Percentiles rank a stretch among this genome's conserved stretches.
phyloP scores from a whole-genome alignment of 2,329 filamentous ascomycete genomes.

The Aureobasidium pullulans region DNA sequence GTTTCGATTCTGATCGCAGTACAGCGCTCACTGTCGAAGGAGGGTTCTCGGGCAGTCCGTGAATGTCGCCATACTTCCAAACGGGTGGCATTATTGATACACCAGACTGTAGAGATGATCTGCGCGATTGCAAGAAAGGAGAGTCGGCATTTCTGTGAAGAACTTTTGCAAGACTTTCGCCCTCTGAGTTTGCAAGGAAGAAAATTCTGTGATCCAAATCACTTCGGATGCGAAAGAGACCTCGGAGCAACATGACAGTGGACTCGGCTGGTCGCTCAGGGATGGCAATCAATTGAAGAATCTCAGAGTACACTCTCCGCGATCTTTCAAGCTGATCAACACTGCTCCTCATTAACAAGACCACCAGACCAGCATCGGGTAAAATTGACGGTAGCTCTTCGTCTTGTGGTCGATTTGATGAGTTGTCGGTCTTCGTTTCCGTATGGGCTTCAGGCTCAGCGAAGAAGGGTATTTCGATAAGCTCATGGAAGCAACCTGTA shows the following conservation, averaged over 20 bases:
- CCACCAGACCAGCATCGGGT: conserved; percentile 13
- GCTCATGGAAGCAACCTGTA: background rate
- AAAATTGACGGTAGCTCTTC: conserved; percentile 7
- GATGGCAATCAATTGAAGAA: conserved; percentile 22
- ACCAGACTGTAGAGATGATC: conserved; percentile 11
- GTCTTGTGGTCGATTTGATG: background rate
- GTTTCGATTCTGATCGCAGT: conserved; percentile 36
- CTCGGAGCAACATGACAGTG: conserved; percentile 22
- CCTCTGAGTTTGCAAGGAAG: conserved; percentile 62
- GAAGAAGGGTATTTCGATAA: conserved; percentile 1
- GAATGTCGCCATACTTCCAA: conserved; percentile 51
- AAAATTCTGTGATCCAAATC: conserved; percentile 74
- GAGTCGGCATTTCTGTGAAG: conserved; percentile 32
- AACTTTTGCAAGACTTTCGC: conserved; percentile 62
- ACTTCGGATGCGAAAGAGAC: conserved; percentile 70
- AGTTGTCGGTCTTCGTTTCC: background rate
- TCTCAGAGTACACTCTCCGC: conserved; percentile 20
- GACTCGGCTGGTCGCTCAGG: conserved; percentile 25
- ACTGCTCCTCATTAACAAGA: conserved; percentile 15
- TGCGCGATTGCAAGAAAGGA: conserved; percentile 3
- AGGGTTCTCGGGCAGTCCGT: conserved; percentile 48
- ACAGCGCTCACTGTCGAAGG: conserved; percentile 41
- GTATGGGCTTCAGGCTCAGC: background rate
- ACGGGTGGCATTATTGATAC: conserved; percentile 29
- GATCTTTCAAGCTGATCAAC: conserved; percentile 10